phyloP scores from a whole-genome alignment of 805 yeast genomes.

The Nakazawaea ambrosiae region DNA sequence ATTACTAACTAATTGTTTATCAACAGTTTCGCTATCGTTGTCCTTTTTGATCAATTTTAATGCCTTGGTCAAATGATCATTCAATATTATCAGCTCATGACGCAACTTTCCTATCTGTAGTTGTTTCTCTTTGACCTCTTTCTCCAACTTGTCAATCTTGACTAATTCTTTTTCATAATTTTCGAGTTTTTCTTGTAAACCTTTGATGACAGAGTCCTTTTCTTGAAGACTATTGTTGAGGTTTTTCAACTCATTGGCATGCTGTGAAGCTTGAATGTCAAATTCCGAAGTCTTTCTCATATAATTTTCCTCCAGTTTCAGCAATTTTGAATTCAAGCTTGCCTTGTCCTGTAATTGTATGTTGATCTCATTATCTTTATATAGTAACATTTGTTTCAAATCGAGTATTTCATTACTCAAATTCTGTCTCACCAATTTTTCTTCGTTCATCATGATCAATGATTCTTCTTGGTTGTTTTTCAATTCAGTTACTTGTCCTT shows the following conservation, averaged over 20 bases:
- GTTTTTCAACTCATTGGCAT: slow-evolving; percentile 3
- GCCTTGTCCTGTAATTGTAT: slow-evolving; percentile 12
- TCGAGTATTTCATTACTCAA: slow-evolving; percentile 34
- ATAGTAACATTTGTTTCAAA: slow-evolving; percentile 17
- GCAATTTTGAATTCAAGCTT: slow-evolving; percentile 6
- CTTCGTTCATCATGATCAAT: slow-evolving; percentile 31
- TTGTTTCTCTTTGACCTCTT: slow-evolving; percentile 61
- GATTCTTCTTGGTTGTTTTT: slow-evolving; percentile 28
- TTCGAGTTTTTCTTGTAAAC: slow-evolving; percentile 21
- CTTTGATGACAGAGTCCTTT: slow-evolving; percentile 18
- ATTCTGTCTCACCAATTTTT: slow-evolving; percentile 35
- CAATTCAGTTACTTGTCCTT: slow-evolving; percentile 28
- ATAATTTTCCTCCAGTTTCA: slow-evolving; percentile 8
- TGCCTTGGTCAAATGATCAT: slow-evolving; percentile 95
- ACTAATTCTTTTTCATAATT: slow-evolving; percentile 16
- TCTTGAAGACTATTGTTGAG: slow-evolving; percentile 10
- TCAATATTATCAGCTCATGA: slow-evolving; percentile 88
- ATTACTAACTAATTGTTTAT: slow-evolving; percentile 83
- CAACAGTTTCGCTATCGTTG: slow-evolving; percentile 70
- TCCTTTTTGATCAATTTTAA: slow-evolving; percentile 75
- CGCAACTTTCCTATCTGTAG: slow-evolving; percentile 82
- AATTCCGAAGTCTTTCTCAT: slow-evolving; percentile 6
- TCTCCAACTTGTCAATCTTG: slow-evolving; percentile 33
- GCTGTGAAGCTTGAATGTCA: slow-evolving; percentile 2
- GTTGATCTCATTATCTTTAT: slow-evolving; percentile 21